Conservation (phyloP, 2,329 filamentous ascomycete species). For the Aureobasidium uvarum region DNA sequence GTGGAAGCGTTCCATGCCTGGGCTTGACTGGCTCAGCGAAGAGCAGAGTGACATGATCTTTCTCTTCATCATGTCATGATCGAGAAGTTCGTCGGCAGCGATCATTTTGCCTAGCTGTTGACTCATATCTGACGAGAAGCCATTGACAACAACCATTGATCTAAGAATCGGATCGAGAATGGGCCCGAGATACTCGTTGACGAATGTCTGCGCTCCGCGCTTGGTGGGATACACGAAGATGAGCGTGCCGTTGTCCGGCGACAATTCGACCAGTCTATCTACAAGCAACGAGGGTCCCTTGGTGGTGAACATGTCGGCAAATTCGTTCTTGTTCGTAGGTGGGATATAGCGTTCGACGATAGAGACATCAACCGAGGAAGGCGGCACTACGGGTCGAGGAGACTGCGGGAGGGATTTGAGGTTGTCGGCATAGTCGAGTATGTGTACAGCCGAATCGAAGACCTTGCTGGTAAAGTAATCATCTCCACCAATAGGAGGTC, state of each 20-base stretch:
- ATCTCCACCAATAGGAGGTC: conserved; percentile 50
- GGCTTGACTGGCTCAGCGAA: conserved; percentile 33
- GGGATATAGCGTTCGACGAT: conserved; percentile 66
- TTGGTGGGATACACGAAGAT: conserved; percentile 63
- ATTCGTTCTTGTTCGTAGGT: conserved; percentile 58
- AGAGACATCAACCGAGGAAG: conserved; percentile 59
- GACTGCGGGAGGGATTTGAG: conserved; percentile 51
- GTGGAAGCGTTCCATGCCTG: conserved; percentile 36
- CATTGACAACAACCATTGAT: conserved; percentile 58
- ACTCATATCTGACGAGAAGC: conserved; percentile 57
- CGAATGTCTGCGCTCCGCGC: conserved; percentile 58
- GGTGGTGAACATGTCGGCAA: conserved; percentile 57
- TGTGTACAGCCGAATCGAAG: conserved; percentile 61
- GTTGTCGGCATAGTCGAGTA: conserved; percentile 58
- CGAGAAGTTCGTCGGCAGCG: conserved; percentile 54
- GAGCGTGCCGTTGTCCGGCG: conserved; percentile 56
- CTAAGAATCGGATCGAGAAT: conserved; percentile 61
- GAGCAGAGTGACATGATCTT: conserved; percentile 32
- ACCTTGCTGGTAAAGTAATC: conserved; percentile 63
- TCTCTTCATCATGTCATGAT: conserved; percentile 52
- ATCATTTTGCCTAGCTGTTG: conserved; percentile 55
- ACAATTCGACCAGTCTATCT: conserved; percentile 61
- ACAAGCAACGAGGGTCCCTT: conserved; percentile 58
- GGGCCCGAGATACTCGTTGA: conserved; percentile 58
- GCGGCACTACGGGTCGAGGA: conserved; percentile 59